Evolutionary conservation across 2,329 filamentous ascomycete genomes (phyloP), one percentile per base, ranked within the genome.

Genomic region (Didymella lethalis): DNA sequence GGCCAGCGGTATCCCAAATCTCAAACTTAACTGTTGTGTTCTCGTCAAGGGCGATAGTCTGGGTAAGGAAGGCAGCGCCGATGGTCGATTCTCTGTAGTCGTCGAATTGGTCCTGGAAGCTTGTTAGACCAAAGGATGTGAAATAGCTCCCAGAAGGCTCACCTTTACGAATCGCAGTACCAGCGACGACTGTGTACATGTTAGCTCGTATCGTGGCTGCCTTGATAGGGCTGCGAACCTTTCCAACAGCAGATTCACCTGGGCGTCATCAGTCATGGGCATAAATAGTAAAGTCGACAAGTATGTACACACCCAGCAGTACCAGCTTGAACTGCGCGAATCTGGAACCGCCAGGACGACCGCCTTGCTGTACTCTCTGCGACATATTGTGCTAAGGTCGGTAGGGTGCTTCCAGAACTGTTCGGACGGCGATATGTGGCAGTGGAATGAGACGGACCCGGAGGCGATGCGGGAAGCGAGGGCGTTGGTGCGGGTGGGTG

Each of bases 241-340:
- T 99, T 89, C 95, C 95, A 58, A 99, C 95, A 59, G 95, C 95
- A 70, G 95, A 99, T 84, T 99, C 95, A 79, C 95, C 94, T 98
- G 77, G 49, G 14, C 26, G n/a, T 18, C 10, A 64, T 75, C 66
- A 76, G 71, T 53, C 46, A 36, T 16, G 23, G 31, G 16, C 25
- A 31, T 41, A 31, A 6, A 26, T 23, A 26, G 20, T 7, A 41
- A 44, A 2, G 4, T 18, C 20, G 12, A 26, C 4, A 43, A 12
- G 8, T 20, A 31, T 49, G 50, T 51, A 40, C 90, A 69, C 86
- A 98, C 95, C 95, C 66, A 99, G 86, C 76, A 99, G 85, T 67
- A 99, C 95, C 72, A 99, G 87, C 86, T 99, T 99, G 84, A 99
- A 99, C 85, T 99, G 95, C 73, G 95, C 94, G 81, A 99, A 98